A percentile compares a stretch with the other conserved stretches of the same genome.
These are phyloP conservation scores for Acmispon strigosus DNA, from an alignment of 306 rosid genomes.

Conservation along the genomic window DNA sequence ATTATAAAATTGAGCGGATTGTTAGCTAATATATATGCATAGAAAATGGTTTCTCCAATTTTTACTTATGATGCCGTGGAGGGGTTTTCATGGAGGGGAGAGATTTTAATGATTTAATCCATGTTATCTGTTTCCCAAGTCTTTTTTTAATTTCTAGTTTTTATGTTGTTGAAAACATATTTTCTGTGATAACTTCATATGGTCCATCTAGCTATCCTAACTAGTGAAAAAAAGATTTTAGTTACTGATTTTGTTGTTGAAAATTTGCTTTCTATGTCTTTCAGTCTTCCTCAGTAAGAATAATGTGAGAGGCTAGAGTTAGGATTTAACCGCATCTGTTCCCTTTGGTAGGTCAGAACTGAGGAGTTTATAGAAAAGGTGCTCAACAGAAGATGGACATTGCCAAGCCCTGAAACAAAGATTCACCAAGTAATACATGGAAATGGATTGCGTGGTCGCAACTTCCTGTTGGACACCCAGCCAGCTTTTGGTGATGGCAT, in stretches of 20 bases:
- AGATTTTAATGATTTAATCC: too few species aligned
- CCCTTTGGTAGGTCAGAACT: conserved; percentile 29
- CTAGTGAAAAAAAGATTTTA: too few species aligned
- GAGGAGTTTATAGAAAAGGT: conserved; percentile 50
- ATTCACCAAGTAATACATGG: conserved; percentile 44
- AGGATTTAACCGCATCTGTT: neutral
- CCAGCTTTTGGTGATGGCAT: conserved; percentile 30
- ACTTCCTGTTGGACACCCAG: conserved; percentile 22
- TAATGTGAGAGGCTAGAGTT: neutral
- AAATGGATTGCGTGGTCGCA: conserved; percentile 17
- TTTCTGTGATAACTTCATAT: too few species aligned
- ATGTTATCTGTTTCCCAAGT: neutral
- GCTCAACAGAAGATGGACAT: conserved; percentile 70
- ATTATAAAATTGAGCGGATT: neutral
- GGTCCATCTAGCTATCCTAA: too few species aligned
- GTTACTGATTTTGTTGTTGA: too few species aligned
- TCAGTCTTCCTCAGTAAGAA: neutral
- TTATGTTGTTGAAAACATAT: too few species aligned
- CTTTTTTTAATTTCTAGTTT: too few species aligned
- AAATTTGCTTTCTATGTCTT: too few species aligned
- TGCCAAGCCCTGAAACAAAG: conserved; percentile 52
- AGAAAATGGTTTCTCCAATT: neutral
- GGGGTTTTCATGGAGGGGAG: too few species aligned
- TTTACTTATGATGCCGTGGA: too few species aligned
- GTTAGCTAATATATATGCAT: neutral